These are phyloP conservation scores for Colletotrichum gloeosporioides DNA, from an alignment of 2,329 filamentous ascomycete genomes.

Conservation along the genomic window DNA sequence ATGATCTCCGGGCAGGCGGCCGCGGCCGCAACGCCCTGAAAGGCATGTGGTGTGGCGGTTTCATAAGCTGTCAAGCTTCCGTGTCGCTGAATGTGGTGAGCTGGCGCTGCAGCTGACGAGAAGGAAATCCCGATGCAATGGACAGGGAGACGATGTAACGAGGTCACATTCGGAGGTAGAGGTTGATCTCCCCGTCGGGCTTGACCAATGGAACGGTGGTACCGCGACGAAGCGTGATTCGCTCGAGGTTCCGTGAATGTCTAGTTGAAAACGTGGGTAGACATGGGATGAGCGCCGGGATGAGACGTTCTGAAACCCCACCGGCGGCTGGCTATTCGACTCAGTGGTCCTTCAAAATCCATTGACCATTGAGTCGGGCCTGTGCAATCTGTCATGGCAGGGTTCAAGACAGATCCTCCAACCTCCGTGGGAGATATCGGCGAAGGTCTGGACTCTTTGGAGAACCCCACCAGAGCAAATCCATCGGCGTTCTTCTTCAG, in stretches of 20 bases:
- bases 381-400: slow-evolving; percentile 3
- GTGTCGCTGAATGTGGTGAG: not conserved
- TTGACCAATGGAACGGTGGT: not conserved
- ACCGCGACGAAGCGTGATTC: not conserved
- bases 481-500: not conserved
- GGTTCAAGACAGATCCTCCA: not conserved
- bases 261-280: not conserved
- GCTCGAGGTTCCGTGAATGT: not conserved
- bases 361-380: not conserved
- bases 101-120: not conserved
- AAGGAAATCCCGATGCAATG: not conserved
- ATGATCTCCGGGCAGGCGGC: not conserved
- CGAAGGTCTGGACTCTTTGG: not conserved
- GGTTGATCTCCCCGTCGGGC: not conserved
- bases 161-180: not conserved
- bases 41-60: not conserved
- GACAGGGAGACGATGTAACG: not conserved
- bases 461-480: not conserved
- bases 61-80: not conserved
- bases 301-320: slow-evolving; percentile 3
- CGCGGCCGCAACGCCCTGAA: not conserved
- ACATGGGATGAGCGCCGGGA: slow-evolving; percentile 7
- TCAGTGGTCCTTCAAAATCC: not conserved
- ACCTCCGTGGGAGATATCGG: not conserved
- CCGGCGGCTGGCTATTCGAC: not conserved